phyloP scores from a whole-genome alignment of 306 rosid genomes.

The Astragalus glycyphyllos region DNA sequence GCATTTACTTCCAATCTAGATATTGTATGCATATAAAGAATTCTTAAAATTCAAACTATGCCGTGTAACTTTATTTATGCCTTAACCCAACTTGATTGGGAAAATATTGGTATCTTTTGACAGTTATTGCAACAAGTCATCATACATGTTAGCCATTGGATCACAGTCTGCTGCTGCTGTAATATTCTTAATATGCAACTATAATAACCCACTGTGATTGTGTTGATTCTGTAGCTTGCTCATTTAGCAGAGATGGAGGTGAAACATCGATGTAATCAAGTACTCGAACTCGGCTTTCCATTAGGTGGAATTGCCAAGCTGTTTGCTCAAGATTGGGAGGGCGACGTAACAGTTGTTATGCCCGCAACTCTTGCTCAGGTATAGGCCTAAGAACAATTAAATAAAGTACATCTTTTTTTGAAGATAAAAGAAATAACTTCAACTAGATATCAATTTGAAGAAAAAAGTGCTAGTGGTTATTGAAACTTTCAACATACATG shows the following conservation, averaged over 20 bases:
- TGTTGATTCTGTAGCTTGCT: constrained; percentile 73
- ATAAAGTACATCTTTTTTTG: constrained; percentile 3
- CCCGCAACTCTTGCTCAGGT: constrained; percentile 98
- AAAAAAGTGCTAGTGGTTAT: background rate
- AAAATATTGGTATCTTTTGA: constrained; percentile 8
- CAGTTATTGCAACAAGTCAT: constrained; percentile 4
- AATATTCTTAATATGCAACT: constrained; percentile 10
- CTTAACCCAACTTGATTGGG: background rate
- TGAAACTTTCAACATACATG: constrained; percentile 1
- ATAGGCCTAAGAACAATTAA: constrained; percentile 20
- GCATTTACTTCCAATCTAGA: constrained; percentile 31
- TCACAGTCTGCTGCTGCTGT: constrained; percentile 25
- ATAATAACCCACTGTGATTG: constrained; percentile 34
- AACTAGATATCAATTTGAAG: constrained; percentile 7
- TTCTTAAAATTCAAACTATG: constrained; percentile 10
- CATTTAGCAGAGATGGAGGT: constrained; percentile 98
- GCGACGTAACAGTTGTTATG: constrained; percentile 97
- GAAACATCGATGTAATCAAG: constrained; percentile 91
- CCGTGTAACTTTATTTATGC: background rate
- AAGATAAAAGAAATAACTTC: constrained; percentile 25
- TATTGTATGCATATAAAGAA: constrained; percentile 5
- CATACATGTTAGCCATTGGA: constrained; percentile 19
- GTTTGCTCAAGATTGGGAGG: constrained; percentile 99
- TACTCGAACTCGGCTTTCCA: constrained; percentile 87
- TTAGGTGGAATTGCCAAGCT: constrained; percentile 89